Evolutionary conservation across 768 basidiomycete genomes (phyloP), one percentile per base, ranked within the genome.

Genomic region (Lentinula lateritia): DNA sequence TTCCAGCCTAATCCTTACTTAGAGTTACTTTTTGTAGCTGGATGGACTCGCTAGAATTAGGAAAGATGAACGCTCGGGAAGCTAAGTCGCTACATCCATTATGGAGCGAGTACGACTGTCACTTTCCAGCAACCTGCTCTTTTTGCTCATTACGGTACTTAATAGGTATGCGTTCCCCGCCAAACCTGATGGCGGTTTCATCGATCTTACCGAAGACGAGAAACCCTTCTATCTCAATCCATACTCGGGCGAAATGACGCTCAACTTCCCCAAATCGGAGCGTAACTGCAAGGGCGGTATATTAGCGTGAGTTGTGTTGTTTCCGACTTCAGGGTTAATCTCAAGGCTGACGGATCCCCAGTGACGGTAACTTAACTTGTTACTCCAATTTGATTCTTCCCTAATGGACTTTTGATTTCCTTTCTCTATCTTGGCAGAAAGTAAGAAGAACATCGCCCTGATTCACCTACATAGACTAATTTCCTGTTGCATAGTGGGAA

Each of bases 1-100:
- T 0, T n/a, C 13, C 34, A 23, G 15, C 48, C 38, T 46, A 34
- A 2, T 41, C 38, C 34, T 46, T 18, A 20, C n/a, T 50, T 20
- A 15, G 46, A 1, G 45, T 34, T 42, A 9, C 50, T 38, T 55
- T 23, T 36, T 52, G 13, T 61, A 93, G 92, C 41, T 98, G 95
- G 95, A 95, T 97, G 95, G 77, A 86, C 65, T 89, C 90, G 2
- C 78, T 94, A 58, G 96, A 98, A 74, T 83, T 80, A 2, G 91
- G 90, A 3, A 79, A 85, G 18, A 78, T 80, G 64, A 85, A 89
- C 60, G 90, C 85, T 65, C 81, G 89, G 58, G 82, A 87, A 69
- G 82, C 82, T 13, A 77, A 71, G 15, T 90, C 89, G 5, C 87
- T 98, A 83, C 93, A 98, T 72, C 96, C 96, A 2, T 73, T 98